Percentiles rank a stretch among this genome's conserved stretches.
These are phyloP conservation scores for Ramularia endophylla DNA, from an alignment of 2,329 filamentous ascomycete species.

Conservation along the genomic window DNA sequence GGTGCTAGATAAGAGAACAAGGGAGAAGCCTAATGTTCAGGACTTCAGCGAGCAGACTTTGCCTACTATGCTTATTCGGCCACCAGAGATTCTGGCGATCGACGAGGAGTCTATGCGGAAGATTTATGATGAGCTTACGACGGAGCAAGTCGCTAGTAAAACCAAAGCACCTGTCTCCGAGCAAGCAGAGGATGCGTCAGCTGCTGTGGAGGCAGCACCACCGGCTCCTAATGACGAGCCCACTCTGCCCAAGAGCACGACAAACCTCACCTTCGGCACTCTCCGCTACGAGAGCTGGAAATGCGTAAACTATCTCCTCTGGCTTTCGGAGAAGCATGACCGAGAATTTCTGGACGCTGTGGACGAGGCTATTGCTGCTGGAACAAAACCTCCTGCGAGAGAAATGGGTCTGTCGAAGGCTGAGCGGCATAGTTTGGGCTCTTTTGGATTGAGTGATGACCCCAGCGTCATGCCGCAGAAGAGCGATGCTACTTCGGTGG, in stretches of 20 bases:
- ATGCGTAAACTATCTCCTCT: slow-evolving; percentile 41
- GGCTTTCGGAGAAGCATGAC: slow-evolving; percentile 26
- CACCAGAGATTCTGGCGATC: slow-evolving; percentile 13
- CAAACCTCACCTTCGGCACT: slow-evolving; percentile 36
- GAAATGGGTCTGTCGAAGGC: slow-evolving; percentile 7
- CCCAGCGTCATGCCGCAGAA: neutral
- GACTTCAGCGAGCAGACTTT: slow-evolving; percentile 33
- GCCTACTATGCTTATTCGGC: slow-evolving; percentile 32
- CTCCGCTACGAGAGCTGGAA: slow-evolving; percentile 48
- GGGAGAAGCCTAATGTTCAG: slow-evolving; percentile 18
- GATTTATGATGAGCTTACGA: slow-evolving; percentile 42
- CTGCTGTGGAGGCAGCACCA: neutral
- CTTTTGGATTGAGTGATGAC: slow-evolving; percentile 7
- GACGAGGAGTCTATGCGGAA: slow-evolving; percentile 28
- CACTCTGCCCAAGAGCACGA: slow-evolving; percentile 8
- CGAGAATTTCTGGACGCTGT: slow-evolving; percentile 19
- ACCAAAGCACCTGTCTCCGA: neutral
- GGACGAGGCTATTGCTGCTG: slow-evolving; percentile 22
- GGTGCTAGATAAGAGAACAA: slow-evolving; percentile 19
- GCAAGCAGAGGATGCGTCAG: neutral
- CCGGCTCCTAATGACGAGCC: neutral
- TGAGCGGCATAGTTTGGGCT: neutral
- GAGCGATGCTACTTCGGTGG: slow-evolving; percentile 1
- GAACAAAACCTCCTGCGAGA: slow-evolving; percentile 17
- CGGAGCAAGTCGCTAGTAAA: slow-evolving; percentile 26